phyloP scores from a whole-genome alignment of 2,329 filamentous ascomycete species.

The Scytalidium sp. region DNA sequence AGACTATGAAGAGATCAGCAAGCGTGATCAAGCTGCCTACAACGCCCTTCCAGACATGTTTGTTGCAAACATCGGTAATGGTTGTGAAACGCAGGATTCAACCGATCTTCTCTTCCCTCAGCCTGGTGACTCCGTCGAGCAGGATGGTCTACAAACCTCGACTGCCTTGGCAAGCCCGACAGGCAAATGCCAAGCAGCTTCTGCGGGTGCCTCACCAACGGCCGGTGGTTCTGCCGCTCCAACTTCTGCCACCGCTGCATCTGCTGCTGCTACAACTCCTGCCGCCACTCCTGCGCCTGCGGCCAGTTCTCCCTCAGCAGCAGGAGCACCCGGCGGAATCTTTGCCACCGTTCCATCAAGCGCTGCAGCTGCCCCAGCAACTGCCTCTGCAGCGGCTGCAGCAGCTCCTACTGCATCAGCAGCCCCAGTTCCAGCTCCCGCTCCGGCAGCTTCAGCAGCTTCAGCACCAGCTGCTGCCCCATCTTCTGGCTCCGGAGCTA shows the following conservation, averaged over 20 bases:
- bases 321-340: neutral
- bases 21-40: conserved; percentile 47
- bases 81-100: conserved; percentile 52
- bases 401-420: conserved; percentile 14
- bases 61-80: conserved; percentile 63
- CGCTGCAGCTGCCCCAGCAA: conserved; percentile 9
- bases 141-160: conserved; percentile 33
- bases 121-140: conserved; percentile 57
- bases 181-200: conserved; percentile 20
- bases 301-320: too few relatives aligned
- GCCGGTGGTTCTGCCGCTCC: neutral
- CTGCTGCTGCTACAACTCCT: conserved; percentile 7
- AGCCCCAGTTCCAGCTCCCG: conserved; percentile 17
- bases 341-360: conserved; percentile 5
- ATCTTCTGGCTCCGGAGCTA: conserved; percentile 15
- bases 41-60: conserved; percentile 70
- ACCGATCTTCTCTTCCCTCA: conserved; percentile 66
- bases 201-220: conserved; percentile 17
- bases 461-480: conserved; percentile 19
- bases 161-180: conserved; percentile 21
- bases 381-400: conserved; percentile 13
- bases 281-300: conserved; percentile 3
- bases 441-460: conserved; percentile 18
- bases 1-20: conserved; percentile 19
- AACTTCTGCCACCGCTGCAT: conserved; percentile 12